Evolutionary conservation across 305 asterid genomes (phyloP).

Genomic region (Rubia balearica): DNA sequence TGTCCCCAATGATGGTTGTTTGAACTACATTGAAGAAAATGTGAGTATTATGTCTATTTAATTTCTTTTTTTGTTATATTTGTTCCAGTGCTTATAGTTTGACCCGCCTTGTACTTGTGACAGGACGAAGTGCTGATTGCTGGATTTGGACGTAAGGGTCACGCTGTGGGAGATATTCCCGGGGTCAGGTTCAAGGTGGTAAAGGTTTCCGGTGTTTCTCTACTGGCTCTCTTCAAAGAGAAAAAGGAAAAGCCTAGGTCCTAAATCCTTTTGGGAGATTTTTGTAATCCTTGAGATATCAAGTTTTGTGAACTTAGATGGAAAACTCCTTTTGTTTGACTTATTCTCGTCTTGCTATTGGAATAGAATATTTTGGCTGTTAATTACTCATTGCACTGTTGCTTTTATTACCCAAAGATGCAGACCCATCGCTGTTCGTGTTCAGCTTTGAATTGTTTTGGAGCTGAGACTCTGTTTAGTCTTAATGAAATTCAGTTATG

Average conservation of each 20-base stretch:
- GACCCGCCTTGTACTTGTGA: neutral
- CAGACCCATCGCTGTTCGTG: no score
- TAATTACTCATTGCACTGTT: neutral
- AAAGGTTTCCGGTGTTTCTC: conserved; percentile 68
- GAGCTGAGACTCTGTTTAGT: no score
- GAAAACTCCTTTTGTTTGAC: conserved; percentile 6
- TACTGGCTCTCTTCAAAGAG: conserved; percentile 59
- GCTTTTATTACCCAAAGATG: no score
- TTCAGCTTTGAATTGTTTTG: no score
- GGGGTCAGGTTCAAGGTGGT: conserved; percentile 74
- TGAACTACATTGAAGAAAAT: conserved; percentile 57
- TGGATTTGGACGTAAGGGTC: conserved; percentile 77
- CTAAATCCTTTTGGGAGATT: conserved; percentile 13
- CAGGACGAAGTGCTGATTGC: conserved; percentile 78
- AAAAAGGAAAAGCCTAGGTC: conserved; percentile 67
- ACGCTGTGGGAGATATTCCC: conserved; percentile 72
- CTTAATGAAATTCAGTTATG: no score
- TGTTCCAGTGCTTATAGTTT: neutral
- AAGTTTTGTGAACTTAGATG: no score
- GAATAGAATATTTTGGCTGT: conserved; percentile 21
- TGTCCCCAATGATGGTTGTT: conserved; percentile 60
- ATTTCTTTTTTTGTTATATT: neutral
- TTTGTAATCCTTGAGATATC: neutral
- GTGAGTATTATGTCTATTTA: conserved; percentile 22
- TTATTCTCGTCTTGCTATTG: conserved; percentile 11